Percentiles rank a stretch among this genome's conserved stretches.
Conservation (phyloP, 2,329 filamentous ascomycete genomes). For the Microdochium paspali region DNA sequence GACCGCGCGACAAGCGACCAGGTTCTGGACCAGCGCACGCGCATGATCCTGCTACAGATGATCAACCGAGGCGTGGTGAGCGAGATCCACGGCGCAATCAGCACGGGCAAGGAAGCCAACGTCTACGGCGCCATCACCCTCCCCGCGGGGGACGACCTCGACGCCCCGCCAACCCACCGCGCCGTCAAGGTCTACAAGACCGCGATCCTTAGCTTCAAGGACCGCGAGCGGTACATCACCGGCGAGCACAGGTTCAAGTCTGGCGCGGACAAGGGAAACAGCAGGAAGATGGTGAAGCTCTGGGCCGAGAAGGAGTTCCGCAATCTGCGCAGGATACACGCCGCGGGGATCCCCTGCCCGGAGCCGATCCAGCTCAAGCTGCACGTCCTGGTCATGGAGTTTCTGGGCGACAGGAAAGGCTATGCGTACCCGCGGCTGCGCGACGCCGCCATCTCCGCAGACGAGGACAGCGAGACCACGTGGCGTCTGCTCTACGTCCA, state of each 20-base stretch:
- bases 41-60: constrained; percentile 93
- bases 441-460: constrained; percentile 66
- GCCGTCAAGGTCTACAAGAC: constrained; percentile 99
- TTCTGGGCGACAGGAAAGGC: constrained; percentile 80
- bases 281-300: constrained; percentile 92
- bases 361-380: constrained; percentile 82
- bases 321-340: constrained; percentile 77
- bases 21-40: constrained; percentile 85
- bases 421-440: constrained; percentile 82
- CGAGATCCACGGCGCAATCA: constrained; percentile 90
- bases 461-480: constrained; percentile 55
- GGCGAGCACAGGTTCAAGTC: constrained; percentile 88
- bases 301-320: constrained; percentile 99
- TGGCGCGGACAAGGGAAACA: constrained; percentile 90
- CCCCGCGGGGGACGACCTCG: constrained; percentile 34
- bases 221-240: constrained; percentile 89
- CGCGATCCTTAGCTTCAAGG: constrained; percentile 94
- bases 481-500: constrained; percentile 78
- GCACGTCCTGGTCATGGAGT: constrained; percentile 94
- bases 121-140: constrained; percentile 82
- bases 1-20: constrained; percentile 92
- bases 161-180: constrained; percentile 54
- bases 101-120: constrained; percentile 96
- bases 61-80: constrained; percentile 85
- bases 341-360: constrained; percentile 80